Evolutionary conservation across 257 asterid species (phyloP).

Genomic region (Solanum pennellii): DNA sequence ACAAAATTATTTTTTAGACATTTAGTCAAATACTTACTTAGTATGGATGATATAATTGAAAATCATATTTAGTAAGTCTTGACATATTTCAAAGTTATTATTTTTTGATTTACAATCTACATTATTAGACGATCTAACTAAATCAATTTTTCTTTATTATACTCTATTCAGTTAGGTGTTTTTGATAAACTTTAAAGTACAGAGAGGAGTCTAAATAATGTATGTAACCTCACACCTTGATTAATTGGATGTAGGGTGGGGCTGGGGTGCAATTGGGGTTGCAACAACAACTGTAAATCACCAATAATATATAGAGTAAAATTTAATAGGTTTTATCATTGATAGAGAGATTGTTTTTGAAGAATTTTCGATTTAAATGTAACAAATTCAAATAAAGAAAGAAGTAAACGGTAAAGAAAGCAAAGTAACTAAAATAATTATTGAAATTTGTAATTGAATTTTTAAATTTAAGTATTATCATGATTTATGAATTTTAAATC

Average conservation of each 20-base stretch:
- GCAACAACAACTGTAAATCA: not conserved
- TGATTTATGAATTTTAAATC: too few species aligned
- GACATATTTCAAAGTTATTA: not conserved
- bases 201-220: not conserved
- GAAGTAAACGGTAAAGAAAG: too few species aligned
- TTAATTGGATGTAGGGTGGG: not conserved
- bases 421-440: too few species aligned
- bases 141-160: too few species aligned
- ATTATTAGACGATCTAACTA: too few species aligned
- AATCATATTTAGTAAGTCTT: not conserved
- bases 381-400: too few species aligned
- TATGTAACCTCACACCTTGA: too few species aligned
- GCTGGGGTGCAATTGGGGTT: not conserved
- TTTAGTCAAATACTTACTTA: not conserved
- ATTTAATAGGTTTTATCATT: too few species aligned
- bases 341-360: not conserved
- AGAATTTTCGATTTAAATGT: fast-evolving
- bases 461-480: too few species aligned
- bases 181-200: too few species aligned
- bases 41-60: not conserved
- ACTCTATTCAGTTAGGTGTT: not conserved
- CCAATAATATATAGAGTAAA: not conserved
- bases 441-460: too few species aligned
- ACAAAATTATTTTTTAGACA: too few species aligned
- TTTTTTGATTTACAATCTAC: not conserved